These are phyloP conservation scores for Theobroma grandiflorum DNA, from an alignment of 441 rosid genomes.

Conservation along the genomic window DNA sequence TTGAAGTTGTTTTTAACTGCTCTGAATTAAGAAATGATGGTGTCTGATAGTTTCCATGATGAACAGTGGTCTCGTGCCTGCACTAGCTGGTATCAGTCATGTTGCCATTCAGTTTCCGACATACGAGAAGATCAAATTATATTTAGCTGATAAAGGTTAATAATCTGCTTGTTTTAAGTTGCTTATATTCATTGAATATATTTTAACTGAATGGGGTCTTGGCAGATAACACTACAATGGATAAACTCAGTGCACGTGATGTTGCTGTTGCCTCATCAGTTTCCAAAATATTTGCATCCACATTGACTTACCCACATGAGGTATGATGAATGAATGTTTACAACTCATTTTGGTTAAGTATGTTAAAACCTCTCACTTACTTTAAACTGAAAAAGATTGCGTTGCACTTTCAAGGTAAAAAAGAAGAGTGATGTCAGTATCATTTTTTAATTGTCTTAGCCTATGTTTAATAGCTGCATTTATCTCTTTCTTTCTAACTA, in stretches of 20 bases:
- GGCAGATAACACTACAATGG: conserved; percentile 61
- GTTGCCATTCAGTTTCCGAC: conserved; percentile 80
- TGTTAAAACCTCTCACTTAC: not conserved
- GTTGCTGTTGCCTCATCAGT: conserved; percentile 74
- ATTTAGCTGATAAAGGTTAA: conserved; percentile 60
- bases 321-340: conserved; percentile 34
- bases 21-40: not conserved
- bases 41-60: conserved; percentile 21
- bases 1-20: not conserved
- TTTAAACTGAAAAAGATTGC: not conserved
- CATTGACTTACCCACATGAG: conserved; percentile 77
- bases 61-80: conserved; percentile 72
- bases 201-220: conserved; percentile 16
- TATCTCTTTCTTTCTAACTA: not conserved
- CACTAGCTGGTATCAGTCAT: conserved; percentile 76
- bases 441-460: not conserved
- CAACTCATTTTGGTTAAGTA: conserved; percentile 2
- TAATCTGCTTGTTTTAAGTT: conserved; percentile 19
- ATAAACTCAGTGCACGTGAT: conserved; percentile 64
- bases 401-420: not conserved
- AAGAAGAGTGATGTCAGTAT: not conserved
- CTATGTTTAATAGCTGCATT: not conserved
- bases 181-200: not conserved
- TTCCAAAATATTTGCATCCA: conserved; percentile 77
- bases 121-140: conserved; percentile 60